phyloP scores from a whole-genome alignment of 306 rosid genomes.

The Quercus aquifolioides region DNA sequence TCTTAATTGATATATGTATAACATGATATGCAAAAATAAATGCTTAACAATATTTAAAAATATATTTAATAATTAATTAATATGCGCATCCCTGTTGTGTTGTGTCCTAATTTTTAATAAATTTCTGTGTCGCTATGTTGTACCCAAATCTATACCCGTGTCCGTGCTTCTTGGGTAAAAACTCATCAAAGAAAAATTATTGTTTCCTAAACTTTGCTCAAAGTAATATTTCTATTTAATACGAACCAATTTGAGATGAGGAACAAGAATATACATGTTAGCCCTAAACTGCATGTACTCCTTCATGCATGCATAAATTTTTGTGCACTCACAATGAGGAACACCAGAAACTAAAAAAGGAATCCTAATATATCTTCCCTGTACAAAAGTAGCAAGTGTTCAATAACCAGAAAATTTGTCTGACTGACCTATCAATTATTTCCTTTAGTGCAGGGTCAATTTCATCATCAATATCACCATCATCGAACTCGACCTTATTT shows the following conservation, averaged over 20 bases:
- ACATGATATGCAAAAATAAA: too few species aligned
- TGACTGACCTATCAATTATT: slow-evolving; percentile 77
- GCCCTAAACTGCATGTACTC: background rate
- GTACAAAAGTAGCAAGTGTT: background rate
- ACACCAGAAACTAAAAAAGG: background rate
- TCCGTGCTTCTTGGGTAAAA: too few species aligned
- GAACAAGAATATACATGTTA: background rate
- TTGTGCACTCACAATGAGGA: background rate
- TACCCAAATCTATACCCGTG: too few species aligned
- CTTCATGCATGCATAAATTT: background rate
- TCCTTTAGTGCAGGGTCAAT: slow-evolving; percentile 90
- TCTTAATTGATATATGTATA: too few species aligned
- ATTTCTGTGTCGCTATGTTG: too few species aligned
- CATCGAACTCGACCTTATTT: slow-evolving; percentile 56
- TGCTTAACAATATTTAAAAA: too few species aligned
- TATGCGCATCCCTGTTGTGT: too few species aligned
- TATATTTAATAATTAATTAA: too few species aligned
- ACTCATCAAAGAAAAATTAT: background rate
- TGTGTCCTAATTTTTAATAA: too few species aligned
- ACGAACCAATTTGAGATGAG: background rate
- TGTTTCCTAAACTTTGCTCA: background rate
- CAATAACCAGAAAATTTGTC: background rate
- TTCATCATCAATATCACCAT: slow-evolving; percentile 76
- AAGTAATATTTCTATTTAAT: background rate
- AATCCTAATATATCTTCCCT: background rate